phyloP scores from a whole-genome alignment of 2,329 filamentous ascomycete genomes.

The Neofusicoccum ribis region DNA sequence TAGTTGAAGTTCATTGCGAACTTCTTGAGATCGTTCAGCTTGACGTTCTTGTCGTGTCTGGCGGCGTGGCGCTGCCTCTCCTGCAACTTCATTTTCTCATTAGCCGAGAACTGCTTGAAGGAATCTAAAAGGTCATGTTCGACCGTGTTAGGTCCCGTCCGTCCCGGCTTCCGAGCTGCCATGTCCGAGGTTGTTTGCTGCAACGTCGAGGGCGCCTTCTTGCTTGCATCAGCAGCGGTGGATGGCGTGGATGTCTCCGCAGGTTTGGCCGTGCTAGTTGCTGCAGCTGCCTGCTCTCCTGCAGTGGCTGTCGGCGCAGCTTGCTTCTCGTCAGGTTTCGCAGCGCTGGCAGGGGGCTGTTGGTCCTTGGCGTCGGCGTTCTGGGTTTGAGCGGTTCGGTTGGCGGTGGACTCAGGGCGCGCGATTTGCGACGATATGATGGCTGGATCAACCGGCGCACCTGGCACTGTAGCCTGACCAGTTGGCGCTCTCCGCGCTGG shows the following conservation, averaged over 20 bases:
- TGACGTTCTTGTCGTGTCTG: conserved; percentile 80
- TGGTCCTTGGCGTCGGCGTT: conserved; percentile 20
- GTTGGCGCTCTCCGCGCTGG: conserved; percentile 82
- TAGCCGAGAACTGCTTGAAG: conserved; percentile 65
- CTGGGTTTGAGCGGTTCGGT: conserved; percentile 28
- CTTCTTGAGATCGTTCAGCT: conserved; percentile 90
- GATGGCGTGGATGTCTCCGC: conserved; percentile 21
- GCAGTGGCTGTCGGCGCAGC: not conserved
- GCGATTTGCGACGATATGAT: conserved; percentile 85
- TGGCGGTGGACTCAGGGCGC: conserved; percentile 42
- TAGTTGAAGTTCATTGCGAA: conserved; percentile 95
- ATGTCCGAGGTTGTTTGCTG: conserved; percentile 15
- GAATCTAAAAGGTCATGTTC: conserved; percentile 62
- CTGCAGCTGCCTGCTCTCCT: not conserved
- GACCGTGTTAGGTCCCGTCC: conserved; percentile 55
- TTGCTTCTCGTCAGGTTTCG: conserved; percentile 10
- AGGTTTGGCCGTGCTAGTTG: conserved; percentile 33
- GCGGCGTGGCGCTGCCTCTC: conserved; percentile 57
- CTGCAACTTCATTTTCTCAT: conserved; percentile 61
- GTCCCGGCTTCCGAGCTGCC: conserved; percentile 37
- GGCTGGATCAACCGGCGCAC: conserved; percentile 79
- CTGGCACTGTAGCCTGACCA: conserved; percentile 69
- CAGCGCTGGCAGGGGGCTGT: conserved; percentile 26
- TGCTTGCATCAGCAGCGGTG: conserved; percentile 22
- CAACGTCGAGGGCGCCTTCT: conserved; percentile 5